Base-by-base conservation (phyloP, 169 alveolate species). In the Babesia caballi region DNA sequence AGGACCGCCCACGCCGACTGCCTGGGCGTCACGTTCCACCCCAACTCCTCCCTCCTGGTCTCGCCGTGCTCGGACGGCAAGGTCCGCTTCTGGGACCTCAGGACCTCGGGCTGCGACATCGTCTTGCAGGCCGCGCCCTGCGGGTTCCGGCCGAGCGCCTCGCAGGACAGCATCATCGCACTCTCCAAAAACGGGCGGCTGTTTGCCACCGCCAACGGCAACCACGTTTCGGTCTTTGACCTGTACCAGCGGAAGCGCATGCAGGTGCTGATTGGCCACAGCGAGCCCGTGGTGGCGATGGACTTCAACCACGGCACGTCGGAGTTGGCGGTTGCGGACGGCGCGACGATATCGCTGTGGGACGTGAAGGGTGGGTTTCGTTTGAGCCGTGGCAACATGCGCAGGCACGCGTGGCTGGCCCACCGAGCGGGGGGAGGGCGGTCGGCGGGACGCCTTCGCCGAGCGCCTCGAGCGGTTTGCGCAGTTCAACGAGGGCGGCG, bases 41-140 rank as follows among this genome's bases (percentile, higher is more conserved):
- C 88, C 38, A 80, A 80, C 61, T 67, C 88, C 11, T 69, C 88
- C n/a, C 52, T 80, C 17, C 49, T 80, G 32, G 70, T 51, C 5
- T 33, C 81, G 35, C 47, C 54, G 28, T 80, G 82, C 42, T 32
- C 59, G 25, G 77, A 80, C 40, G 83, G 70, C 23, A 63, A 50
- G n/a, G 30, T 80, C n/a, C 44, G 82, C 4, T 30, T 80, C 40
- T 80, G 81, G 75, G 88, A 80, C 58, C 71, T 41, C 38, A n/a
- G 82, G 28, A 58, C 75, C 33, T n/a, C 82, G 3, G 42, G 66
- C 6, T 71, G 82, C 35, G 74, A 38, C 17, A 60, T 71, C 12
- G 52, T 71, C 32, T 27, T 71, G 44, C 57, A 56, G 50, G 33
- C 58, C 49, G n/a, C 58, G 17, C 73, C 58, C 25, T 11, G 11